Percentiles rank a stretch among this genome's conserved stretches.
These are phyloP conservation scores for Amniculicola lignicola DNA, from an alignment of 495 filamentous ascomycete genomes.

Conservation along the genomic window DNA sequence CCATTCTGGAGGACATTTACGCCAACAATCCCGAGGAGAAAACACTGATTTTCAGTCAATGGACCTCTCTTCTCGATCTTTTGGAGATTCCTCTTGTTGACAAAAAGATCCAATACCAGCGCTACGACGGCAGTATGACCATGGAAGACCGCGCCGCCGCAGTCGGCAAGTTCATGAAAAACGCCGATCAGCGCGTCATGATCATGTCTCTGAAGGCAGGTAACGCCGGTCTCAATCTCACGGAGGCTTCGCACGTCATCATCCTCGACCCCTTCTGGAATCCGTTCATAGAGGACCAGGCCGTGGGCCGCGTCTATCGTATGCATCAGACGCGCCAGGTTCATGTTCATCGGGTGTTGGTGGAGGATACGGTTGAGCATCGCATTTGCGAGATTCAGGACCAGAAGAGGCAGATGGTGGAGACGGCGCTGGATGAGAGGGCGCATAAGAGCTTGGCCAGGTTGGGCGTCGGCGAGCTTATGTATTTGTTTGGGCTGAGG, in stretches of 20 bases:
- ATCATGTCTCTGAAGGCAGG: conserved; percentile 87
- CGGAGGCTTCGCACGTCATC: conserved; percentile 82
- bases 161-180: conserved; percentile 68
- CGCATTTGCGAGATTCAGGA: conserved; percentile 84
- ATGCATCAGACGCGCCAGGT: conserved; percentile 79
- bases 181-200: conserved; percentile 67
- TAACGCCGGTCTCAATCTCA: conserved; percentile 87
- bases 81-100: conserved; percentile 78
- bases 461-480: conserved; percentile 60
- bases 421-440: conserved; percentile 78
- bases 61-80: conserved; percentile 87
- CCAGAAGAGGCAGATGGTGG: conserved; percentile 73
- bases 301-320: conserved; percentile 88
- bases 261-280: conserved; percentile 98
- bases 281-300: conserved; percentile 90
- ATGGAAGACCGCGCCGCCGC: conserved; percentile 64
- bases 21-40: conserved; percentile 57
- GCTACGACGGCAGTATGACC: conserved; percentile 87
- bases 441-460: conserved; percentile 61
- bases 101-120: conserved; percentile 60
- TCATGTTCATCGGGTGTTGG: conserved; percentile 74
- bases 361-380: conserved; percentile 81
- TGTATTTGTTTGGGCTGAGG: conserved; percentile 29
- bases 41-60: conserved; percentile 90
- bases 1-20: conserved; percentile 59